These are phyloP conservation scores for Gnomoniopsis smithogilvyi DNA, from an alignment of 2,329 filamentous ascomycete genomes.

Conservation along the genomic window DNA sequence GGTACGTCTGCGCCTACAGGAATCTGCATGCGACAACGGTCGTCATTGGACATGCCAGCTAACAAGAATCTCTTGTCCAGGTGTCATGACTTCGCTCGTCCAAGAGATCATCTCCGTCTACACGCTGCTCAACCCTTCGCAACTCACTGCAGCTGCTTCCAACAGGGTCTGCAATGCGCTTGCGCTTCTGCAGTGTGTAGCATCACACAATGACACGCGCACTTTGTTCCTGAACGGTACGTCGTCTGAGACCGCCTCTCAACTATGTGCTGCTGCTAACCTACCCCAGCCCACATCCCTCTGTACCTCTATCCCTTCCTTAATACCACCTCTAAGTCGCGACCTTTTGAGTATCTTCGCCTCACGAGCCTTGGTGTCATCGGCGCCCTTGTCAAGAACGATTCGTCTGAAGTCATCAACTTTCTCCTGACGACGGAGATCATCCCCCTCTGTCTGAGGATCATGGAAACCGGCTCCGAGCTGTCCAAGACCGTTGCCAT, in stretches of 20 bases:
- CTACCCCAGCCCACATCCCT: constrained; percentile 78
- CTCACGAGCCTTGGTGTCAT: constrained; percentile 96
- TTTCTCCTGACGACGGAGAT: constrained; percentile 98
- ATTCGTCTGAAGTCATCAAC: constrained; percentile 98
- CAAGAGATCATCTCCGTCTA: constrained; percentile 99
- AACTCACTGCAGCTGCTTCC: constrained; percentile 93
- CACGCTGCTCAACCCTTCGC: constrained; percentile 90
- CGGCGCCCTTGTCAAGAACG: constrained; percentile 95
- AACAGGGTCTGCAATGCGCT: constrained; percentile 98
- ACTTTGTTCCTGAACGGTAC: constrained; percentile 89
- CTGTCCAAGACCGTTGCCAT: constrained; percentile 98
- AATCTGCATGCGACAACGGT: no score
- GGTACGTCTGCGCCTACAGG: constrained; percentile 53
- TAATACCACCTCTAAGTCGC: constrained; percentile 97
- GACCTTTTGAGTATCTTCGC: constrained; percentile 95
- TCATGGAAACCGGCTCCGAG: constrained; percentile 99
- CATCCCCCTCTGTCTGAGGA: constrained; percentile 92
- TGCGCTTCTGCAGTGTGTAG: constrained; percentile 92
- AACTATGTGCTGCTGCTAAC: background rate
- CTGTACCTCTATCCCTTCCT: constrained; percentile 97
- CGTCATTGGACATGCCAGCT: background rate
- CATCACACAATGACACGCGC: constrained; percentile 93
- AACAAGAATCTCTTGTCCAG: constrained; percentile 40
- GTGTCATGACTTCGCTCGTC: constrained; percentile 95
- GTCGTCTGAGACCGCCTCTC: constrained; percentile 21